Evolutionary conservation across 257 asterid genomes (phyloP).

Genomic region (Solanum bulbocastanum): DNA sequence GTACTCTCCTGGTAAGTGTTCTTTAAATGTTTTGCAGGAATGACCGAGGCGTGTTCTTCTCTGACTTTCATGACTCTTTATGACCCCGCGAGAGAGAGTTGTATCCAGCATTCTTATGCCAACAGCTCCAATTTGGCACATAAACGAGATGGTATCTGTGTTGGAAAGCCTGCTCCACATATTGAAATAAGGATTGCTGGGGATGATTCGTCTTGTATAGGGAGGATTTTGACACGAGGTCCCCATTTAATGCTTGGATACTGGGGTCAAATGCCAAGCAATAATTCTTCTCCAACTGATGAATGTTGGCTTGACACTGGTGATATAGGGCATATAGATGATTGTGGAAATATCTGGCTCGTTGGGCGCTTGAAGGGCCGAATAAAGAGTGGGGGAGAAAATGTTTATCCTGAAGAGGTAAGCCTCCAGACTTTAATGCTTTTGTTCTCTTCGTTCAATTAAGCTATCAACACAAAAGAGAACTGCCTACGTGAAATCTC

Average conservation of each 20-base stretch:
- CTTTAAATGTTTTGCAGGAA: constrained; percentile 30
- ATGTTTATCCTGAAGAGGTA: constrained; percentile 86
- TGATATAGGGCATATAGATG: constrained; percentile 66
- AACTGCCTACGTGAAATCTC: background rate
- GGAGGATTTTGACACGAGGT: constrained; percentile 71
- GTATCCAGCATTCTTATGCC: constrained; percentile 3
- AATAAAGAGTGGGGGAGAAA: constrained; percentile 94
- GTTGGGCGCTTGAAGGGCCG: constrained; percentile 68
- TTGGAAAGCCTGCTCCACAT: constrained; percentile 80
- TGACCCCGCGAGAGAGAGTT: constrained; percentile 31
- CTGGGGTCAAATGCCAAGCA: constrained; percentile 52
- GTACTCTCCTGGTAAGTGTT: background rate
- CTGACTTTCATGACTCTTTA: constrained; percentile 75
- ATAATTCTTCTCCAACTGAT: constrained; percentile 8
- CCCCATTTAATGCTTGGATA: constrained; percentile 81
- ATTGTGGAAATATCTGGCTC: constrained; percentile 75
- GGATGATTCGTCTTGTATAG: constrained; percentile 29
- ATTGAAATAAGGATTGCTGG: constrained; percentile 39
- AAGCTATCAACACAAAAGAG: background rate
- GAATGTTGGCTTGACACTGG: constrained; percentile 85
- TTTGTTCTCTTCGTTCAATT: background rate
- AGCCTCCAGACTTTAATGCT: background rate
- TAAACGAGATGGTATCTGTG: constrained; percentile 45
- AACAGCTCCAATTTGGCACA: constrained; percentile 9
- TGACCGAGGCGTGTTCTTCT: constrained; percentile 95